These are phyloP conservation scores for Gossypium rotundifolium DNA, from an alignment of 345 rosid genomes.

Conservation along the genomic window DNA sequence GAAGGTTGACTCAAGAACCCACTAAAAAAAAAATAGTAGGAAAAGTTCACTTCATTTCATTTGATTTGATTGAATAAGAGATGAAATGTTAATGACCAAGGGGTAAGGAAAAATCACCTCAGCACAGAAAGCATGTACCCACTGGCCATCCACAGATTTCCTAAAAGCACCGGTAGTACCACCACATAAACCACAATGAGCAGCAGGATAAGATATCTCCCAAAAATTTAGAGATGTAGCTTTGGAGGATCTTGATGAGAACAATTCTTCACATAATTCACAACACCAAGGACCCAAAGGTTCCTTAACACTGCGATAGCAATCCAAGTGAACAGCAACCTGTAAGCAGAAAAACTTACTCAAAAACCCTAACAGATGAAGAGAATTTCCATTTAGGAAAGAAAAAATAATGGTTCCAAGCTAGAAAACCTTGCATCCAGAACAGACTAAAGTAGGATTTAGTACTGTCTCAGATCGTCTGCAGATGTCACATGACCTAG, in stretches of 20 bases:
- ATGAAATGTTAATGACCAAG: not conserved
- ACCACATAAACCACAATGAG: constrained; percentile 79
- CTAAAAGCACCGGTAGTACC: constrained; percentile 93
- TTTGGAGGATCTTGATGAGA: constrained; percentile 47
- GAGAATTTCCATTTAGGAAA: not conserved
- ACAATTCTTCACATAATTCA: constrained; percentile 78
- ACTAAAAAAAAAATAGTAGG: constrained; percentile 46
- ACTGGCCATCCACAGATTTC: constrained; percentile 61
- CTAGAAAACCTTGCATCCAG: constrained; percentile 79
- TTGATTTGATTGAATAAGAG: not conserved
- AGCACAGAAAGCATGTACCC: constrained; percentile 98
- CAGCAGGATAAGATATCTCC: constrained; percentile 59
- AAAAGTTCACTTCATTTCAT: constrained; percentile 1
- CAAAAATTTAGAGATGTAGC: constrained; percentile 48
- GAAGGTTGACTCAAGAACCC: constrained; percentile 87
- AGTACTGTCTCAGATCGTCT: constrained; percentile 74
- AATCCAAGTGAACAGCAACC: constrained; percentile 95
- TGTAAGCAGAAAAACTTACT: constrained; percentile 30
- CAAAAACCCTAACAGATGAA: constrained; percentile 5
- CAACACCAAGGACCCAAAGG: constrained; percentile 94
- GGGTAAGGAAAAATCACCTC: constrained; percentile 47
- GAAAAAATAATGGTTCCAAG: constrained; percentile 9
- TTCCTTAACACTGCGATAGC: constrained; percentile 78
- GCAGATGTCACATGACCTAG: constrained; percentile 88
- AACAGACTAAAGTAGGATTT: constrained; percentile 84